These are phyloP conservation scores for Triglochin maritima DNA, from an alignment of 106 monocot genomes.

Conservation along the genomic window DNA sequence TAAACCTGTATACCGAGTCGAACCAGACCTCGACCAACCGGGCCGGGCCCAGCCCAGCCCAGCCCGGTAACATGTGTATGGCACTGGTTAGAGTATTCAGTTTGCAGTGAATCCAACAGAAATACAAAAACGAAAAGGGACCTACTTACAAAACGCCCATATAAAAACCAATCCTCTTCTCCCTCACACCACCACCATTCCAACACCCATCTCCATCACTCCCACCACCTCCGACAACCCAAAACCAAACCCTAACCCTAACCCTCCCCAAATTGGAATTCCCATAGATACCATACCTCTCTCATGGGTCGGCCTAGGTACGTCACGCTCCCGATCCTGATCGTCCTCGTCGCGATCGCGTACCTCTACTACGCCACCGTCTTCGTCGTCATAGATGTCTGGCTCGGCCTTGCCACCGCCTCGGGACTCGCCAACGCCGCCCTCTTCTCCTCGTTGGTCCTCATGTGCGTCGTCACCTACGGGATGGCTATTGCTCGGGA, in stretches of 20 bases:
- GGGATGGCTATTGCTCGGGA: constrained; percentile 33
- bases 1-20: no score
- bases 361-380: constrained; percentile 34
- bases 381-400: constrained; percentile 23
- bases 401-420: constrained; percentile 21
- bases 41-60: no score
- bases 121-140: no score
- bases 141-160: no score
- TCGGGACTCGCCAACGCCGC: constrained; percentile 25
- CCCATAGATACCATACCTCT: no score
- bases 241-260: not conserved
- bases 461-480: constrained; percentile 37
- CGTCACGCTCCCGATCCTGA: constrained; percentile 45
- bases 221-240: not conserved
- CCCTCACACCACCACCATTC: not conserved
- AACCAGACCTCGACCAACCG: no score
- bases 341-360: constrained; percentile 28
- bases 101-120: no score
- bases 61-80: no score
- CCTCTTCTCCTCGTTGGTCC: constrained; percentile 25
- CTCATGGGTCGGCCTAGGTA: constrained; percentile 38
- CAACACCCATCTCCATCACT: not conserved
- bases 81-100: no score
- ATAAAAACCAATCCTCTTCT: not conserved
- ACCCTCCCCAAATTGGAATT: not conserved